Evolutionary conservation across 371 early-diverging fungal species (phyloP), one percentile per base, ranked within the genome.

Genomic region (Apophysomyces variabilis): DNA sequence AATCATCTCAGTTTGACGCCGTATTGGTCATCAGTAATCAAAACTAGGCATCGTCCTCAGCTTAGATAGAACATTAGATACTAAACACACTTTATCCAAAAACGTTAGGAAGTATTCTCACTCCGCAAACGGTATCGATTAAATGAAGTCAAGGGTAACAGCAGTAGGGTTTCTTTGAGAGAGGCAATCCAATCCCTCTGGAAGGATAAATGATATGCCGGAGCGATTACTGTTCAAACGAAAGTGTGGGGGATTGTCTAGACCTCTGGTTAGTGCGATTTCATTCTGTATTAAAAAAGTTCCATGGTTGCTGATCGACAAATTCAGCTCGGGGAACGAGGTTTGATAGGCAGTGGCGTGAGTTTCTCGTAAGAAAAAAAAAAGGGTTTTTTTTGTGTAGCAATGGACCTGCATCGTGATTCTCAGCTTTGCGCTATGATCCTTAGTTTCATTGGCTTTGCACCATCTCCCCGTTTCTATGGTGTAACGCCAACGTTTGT

Each of bases 231-330:
- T 11, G 11, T 11, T 41, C 13, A 13, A 13, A 21, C 16, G 21
- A 50, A 50, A 50, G 54, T 50, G 54, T 50, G 54, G 54, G 54
- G 54, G 54, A 50, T 50, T 50, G 54, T 50, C 54, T 50, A 50
- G 54, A 50, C 54, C 54, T 50, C 4, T 47, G 18, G 9, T 47
- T 47, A 16, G 13, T 47, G 47, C 16, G 54, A 50, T 50, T 50
- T 26, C 21, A 50, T 50, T 50, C 54, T 50, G 54, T 50, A 50
- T 50, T 50, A 50, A 50, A 41, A 50, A 50, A 26, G 16, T 50
- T 26, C 54, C 54, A 32, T 50, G 54, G 54, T 50, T 50, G 54
- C 54, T 50, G 54, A 50, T 50, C 54, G 54, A 50, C 54, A 50
- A 50, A 50, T 50, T 50, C 54, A 50, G 54, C 18, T 50, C 54